Percentiles rank a stretch among this genome's conserved stretches.
phyloP scores from a whole-genome alignment of 2,329 filamentous ascomycete species.

The Verticillium longisporum region DNA sequence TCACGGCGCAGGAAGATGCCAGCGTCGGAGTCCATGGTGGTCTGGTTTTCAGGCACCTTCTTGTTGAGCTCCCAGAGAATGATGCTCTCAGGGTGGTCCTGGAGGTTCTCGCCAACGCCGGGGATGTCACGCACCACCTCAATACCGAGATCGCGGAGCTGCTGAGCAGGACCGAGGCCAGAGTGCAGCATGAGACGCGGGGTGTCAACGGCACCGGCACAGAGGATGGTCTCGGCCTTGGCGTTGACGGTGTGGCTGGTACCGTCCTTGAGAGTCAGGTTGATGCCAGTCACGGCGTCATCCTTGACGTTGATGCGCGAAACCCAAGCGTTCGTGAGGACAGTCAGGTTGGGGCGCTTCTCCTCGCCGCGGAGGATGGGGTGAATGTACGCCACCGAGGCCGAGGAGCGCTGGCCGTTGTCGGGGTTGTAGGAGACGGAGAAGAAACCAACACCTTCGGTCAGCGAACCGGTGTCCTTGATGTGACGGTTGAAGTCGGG shows the following conservation, averaged over 20 bases:
- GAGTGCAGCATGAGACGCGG: conserved; percentile 58
- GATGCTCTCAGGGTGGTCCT: conserved; percentile 54
- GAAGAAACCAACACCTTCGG: conserved; percentile 80
- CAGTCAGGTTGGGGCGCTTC: conserved; percentile 73
- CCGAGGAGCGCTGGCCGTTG: conserved; percentile 74
- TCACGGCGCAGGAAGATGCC: conserved; percentile 83
- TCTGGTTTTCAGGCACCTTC: conserved; percentile 69
- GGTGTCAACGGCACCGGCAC: conserved; percentile 75
- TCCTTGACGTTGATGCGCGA: conserved; percentile 68
- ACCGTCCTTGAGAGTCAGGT: conserved; percentile 53
- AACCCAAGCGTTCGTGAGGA: conserved; percentile 85
- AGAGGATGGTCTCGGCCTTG: conserved; percentile 64
- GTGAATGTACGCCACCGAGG: conserved; percentile 88
- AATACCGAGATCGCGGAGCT: conserved; percentile 47
- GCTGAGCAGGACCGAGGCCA: conserved; percentile 46
- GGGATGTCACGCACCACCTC: conserved; percentile 49
- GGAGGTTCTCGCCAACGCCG: conserved; percentile 54
- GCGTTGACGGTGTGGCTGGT: conserved; percentile 46
- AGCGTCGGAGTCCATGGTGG: conserved; percentile 86
- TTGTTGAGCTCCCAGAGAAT: conserved; percentile 73
- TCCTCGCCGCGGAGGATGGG: conserved; percentile 81
- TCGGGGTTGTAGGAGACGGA: conserved; percentile 88
- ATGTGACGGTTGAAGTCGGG: conserved; percentile 86
- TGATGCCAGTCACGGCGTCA: conserved; percentile 66
- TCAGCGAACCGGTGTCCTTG: conserved; percentile 62